Evolutionary conservation across 2,329 filamentous ascomycete genomes (phyloP).

Genomic region (Cadophora malorum): DNA sequence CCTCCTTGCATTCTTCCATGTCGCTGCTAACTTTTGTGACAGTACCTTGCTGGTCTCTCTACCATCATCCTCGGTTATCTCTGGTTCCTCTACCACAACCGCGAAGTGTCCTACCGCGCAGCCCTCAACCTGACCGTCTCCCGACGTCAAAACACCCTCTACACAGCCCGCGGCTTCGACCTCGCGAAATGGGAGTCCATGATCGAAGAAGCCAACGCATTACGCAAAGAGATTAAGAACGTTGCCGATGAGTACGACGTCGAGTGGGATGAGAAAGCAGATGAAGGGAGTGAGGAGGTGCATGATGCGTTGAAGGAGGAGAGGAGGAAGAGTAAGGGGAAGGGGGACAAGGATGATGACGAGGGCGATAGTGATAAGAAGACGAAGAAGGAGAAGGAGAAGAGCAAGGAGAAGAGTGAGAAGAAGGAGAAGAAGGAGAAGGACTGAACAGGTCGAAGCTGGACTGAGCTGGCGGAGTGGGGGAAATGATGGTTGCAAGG

Average conservation of each 20-base stretch:
- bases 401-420: slow-evolving; percentile 25
- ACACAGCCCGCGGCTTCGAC: slow-evolving; percentile 78
- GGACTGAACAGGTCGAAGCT: too few relatives aligned
- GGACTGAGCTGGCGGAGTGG: too few relatives aligned
- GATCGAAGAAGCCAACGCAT: slow-evolving; percentile 78
- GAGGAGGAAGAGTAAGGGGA: slow-evolving; percentile 47
- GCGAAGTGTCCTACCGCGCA: slow-evolving; percentile 84
- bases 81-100: slow-evolving; percentile 93
- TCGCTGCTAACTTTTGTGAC: slow-evolving; percentile 2
- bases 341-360: slow-evolving; percentile 47
- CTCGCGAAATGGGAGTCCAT: slow-evolving; percentile 77
- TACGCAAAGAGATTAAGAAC: slow-evolving; percentile 79
- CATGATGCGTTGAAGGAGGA: slow-evolving; percentile 63
- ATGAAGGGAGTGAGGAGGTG: slow-evolving; percentile 73
- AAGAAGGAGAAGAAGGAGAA: slow-evolving; percentile 10
- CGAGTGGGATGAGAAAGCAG: slow-evolving; percentile 81
- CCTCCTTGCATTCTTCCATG: too few relatives aligned
- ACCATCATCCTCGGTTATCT: slow-evolving; percentile 90
- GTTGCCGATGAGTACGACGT: slow-evolving; percentile 89
- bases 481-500: too few relatives aligned
- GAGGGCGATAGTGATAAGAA: slow-evolving; percentile 46
- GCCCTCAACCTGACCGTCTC: slow-evolving; percentile 89
- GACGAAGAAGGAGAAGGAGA: slow-evolving; percentile 28
- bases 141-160: slow-evolving; percentile 76
- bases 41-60: slow-evolving; percentile 82